Evolutionary conservation across 441 rosid genomes (phyloP).

Genomic region (Macaranga tanarius): DNA sequence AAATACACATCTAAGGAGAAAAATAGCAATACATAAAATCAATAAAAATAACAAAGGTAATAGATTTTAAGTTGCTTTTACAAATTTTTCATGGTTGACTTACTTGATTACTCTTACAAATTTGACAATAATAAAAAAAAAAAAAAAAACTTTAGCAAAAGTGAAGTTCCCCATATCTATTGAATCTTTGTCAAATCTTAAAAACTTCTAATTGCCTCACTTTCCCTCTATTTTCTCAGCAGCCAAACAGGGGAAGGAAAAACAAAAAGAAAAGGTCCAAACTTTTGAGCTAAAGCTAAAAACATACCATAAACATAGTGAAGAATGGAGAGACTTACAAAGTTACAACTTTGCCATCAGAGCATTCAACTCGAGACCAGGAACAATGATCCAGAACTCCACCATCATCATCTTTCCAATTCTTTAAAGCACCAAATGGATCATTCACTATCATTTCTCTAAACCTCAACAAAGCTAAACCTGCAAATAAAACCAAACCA

Average conservation of each 20-base stretch:
- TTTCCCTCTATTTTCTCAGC: slow-evolving; percentile 14
- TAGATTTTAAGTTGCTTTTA: background rate
- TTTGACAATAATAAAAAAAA: background rate
- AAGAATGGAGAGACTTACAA: slow-evolving; percentile 48
- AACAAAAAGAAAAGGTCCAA: background rate
- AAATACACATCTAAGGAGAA: background rate
- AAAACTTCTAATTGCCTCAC: background rate
- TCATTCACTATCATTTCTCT: slow-evolving; percentile 58
- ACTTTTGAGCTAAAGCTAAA: background rate
- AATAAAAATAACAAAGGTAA: background rate
- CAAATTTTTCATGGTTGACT: background rate
- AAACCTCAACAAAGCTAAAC: slow-evolving; percentile 65
- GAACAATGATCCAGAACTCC: slow-evolving; percentile 54
- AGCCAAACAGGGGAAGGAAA: slow-evolving; percentile 17
- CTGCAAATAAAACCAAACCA: slow-evolving; percentile 30
- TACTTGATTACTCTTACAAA: slow-evolving; percentile 3
- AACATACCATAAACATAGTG: background rate
- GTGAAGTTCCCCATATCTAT: background rate
- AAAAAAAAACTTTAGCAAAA: background rate
- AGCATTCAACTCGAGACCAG: slow-evolving; percentile 83
- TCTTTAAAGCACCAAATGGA: slow-evolving; percentile 59
- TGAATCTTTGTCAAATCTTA: background rate
- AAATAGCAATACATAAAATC: background rate
- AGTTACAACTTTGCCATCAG: slow-evolving; percentile 56
- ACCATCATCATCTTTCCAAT: slow-evolving; percentile 53